Conservation (phyloP, 352 stramenopile species). For the Globisporangium uncinulatum region DNA sequence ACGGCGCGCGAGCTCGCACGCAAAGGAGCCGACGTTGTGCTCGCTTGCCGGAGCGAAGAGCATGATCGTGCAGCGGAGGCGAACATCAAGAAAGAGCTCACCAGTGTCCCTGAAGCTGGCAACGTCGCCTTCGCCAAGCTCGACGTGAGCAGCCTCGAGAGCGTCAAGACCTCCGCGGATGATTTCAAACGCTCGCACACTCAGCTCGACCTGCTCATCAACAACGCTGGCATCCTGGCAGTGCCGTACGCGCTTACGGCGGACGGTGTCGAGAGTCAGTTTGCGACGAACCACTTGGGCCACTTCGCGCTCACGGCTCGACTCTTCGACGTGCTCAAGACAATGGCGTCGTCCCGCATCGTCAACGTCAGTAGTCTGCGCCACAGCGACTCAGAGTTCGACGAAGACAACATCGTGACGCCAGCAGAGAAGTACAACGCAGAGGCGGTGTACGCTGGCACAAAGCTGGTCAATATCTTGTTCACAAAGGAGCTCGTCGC, state of each 20-base stretch:
- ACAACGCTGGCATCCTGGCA: no score
- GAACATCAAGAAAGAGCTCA: no score
- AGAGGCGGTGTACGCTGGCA: conserved; percentile 31
- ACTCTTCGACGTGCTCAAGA: conserved; percentile 32
- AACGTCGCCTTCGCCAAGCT: conserved; percentile 19
- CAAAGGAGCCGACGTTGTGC: conserved; percentile 55
- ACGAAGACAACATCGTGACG: conserved; percentile 13
- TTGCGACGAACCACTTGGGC: conserved; percentile 43
- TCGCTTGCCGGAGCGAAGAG: conserved; percentile 63
- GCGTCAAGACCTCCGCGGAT: conserved; percentile 14
- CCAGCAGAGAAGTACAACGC: conserved; percentile 6
- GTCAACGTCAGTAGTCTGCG: conserved; percentile 30
- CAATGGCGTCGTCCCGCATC: conserved; percentile 16
- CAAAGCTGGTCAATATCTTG: conserved; percentile 55
- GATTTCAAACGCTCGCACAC: no score
- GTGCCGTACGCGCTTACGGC: no score
- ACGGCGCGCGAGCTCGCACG: conserved; percentile 44
- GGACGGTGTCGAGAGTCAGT: conserved; percentile 36
- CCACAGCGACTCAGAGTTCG: conserved; percentile 16
- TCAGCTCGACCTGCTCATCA: no score
- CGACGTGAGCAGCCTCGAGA: conserved; percentile 19
- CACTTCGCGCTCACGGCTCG: conserved; percentile 38
- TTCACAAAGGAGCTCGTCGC: conserved; percentile 62
- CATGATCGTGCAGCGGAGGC: conserved; percentile 18
- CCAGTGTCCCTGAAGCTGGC: conserved; percentile 15